Evolutionary conservation across 2,329 filamentous ascomycete genomes (phyloP).

Genomic region (Talaromyces sp.): DNA sequence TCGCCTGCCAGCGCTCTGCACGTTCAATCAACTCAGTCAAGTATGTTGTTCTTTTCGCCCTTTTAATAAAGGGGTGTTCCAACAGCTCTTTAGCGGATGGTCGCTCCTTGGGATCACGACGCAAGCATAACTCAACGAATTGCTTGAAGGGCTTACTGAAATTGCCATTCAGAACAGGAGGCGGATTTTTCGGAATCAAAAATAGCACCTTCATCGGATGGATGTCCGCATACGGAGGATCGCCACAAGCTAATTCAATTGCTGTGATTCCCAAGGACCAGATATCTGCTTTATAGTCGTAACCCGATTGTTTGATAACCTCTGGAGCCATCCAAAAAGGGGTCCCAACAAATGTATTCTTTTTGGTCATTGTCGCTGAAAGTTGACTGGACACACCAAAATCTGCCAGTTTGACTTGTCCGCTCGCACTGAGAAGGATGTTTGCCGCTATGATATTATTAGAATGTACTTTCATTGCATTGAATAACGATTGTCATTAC

Average conservation of each 20-base stretch:
- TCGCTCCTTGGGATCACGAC: slow-evolving; percentile 85
- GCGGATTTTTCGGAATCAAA: slow-evolving; percentile 90
- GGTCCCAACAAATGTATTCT: slow-evolving; percentile 97
- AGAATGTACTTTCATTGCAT: slow-evolving; percentile 11
- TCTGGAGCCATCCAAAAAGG: slow-evolving; percentile 99
- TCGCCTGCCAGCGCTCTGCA: slow-evolving; percentile 81
- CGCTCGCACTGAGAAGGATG: slow-evolving; percentile 82
- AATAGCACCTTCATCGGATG: slow-evolving; percentile 99
- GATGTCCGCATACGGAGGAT: slow-evolving; percentile 93
- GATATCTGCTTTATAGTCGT: slow-evolving; percentile 97
- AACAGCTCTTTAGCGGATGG: slow-evolving; percentile 85
- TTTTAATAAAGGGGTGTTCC: slow-evolving; percentile 85
- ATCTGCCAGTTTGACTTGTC: slow-evolving; percentile 95
- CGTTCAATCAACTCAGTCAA: slow-evolving; percentile 94
- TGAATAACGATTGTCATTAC: slow-evolving; percentile 46
- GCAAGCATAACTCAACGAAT: slow-evolving; percentile 79
- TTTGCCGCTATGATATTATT: slow-evolving; percentile 72
- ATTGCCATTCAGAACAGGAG: slow-evolving; percentile 77
- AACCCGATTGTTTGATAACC: slow-evolving; percentile 97
- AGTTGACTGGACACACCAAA: slow-evolving; percentile 97
- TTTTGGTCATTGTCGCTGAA: slow-evolving; percentile 98
- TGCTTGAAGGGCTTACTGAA: slow-evolving; percentile 84
- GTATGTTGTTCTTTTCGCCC: slow-evolving; percentile 94
- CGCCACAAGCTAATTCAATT: slow-evolving; percentile 85
- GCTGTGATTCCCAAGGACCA: slow-evolving; percentile 97